Conservation (phyloP, 371 early-diverging fungal genomes). For the Phascolomyces articulosus region DNA sequence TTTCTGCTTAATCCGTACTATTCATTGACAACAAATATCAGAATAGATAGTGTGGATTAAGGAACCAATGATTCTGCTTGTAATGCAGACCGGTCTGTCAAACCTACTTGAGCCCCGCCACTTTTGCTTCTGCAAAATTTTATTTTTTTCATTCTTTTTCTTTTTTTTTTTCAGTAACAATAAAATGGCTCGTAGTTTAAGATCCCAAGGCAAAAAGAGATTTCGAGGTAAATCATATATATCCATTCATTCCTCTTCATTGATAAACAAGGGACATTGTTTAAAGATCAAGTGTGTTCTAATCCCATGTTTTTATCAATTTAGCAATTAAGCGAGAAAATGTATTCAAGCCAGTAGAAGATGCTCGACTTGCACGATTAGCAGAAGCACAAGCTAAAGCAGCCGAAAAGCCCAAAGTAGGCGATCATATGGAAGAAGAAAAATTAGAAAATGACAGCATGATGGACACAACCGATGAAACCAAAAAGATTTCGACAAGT, state of each 20-base stretch:
- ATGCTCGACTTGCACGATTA: constrained; percentile 45
- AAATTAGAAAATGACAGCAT: constrained; percentile 2
- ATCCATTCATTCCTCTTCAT: not conserved
- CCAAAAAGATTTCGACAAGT: constrained; percentile 40
- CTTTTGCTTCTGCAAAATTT: too few relatives aligned
- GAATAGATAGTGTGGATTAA: too few relatives aligned
- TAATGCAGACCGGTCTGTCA: too few relatives aligned
- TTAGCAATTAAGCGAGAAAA: constrained; percentile 48
- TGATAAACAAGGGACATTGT: not conserved
- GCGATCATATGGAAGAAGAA: constrained; percentile 23
- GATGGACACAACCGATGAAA: constrained; percentile 15
- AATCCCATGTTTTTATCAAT: not conserved
- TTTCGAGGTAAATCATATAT: constrained; percentile 26
- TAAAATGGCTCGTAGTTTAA: constrained; percentile 46
- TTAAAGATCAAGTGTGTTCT: too few relatives aligned
- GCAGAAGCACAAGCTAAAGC: constrained; percentile 51
- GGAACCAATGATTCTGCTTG: too few relatives aligned
- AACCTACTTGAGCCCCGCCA: too few relatives aligned
- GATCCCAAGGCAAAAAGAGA: constrained; percentile 46
- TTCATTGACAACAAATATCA: too few relatives aligned
- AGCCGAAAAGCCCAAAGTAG: constrained; percentile 36
- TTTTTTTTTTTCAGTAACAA: constrained; percentile 6
- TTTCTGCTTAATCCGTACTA: too few relatives aligned
- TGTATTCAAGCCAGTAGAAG: constrained; percentile 50
- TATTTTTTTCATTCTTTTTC: not conserved